A percentile compares a stretch with the other conserved stretches of the same genome.
These are phyloP conservation scores for Aurantiochytrium sp. DNA, from an alignment of 108 stramenopile species.

Conservation along the genomic window DNA sequence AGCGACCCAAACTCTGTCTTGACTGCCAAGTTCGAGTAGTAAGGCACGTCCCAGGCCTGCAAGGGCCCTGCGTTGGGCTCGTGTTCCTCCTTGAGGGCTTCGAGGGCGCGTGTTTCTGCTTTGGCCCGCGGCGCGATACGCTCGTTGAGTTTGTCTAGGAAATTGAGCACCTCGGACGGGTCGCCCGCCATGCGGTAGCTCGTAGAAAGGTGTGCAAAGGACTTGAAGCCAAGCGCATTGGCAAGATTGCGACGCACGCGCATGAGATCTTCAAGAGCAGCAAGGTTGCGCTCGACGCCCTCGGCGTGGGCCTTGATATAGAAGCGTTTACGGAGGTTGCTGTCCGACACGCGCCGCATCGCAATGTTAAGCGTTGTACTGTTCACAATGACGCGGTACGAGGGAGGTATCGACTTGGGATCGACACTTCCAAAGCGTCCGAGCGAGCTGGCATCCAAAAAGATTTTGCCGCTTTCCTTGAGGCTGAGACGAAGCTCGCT, in stretches of 20 bases:
- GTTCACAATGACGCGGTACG: not conserved
- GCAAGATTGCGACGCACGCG: not conserved
- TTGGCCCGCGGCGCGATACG: not conserved
- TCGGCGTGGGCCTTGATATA: not conserved
- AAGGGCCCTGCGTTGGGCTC: conserved; percentile 56
- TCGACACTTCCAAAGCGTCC: not conserved
- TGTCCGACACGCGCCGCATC: not conserved
- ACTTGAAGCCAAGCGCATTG: not conserved
- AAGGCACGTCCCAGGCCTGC: conserved; percentile 79
- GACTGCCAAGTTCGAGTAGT: conserved; percentile 53
- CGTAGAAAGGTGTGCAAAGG: not conserved
- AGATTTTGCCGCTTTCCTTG: conserved; percentile 23
- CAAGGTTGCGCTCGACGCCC: not conserved
- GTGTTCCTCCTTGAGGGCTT: conserved; percentile 24
- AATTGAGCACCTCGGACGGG: conserved; percentile 23
- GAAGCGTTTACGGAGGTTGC: conserved; percentile 3
- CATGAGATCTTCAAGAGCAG: not conserved
- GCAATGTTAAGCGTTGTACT: not conserved
- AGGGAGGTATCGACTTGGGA: not conserved
- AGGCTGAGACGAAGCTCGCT: conserved; percentile 41
- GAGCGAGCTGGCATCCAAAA: not conserved
- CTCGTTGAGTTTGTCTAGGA: not conserved
- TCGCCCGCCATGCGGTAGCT: conserved; percentile 40
- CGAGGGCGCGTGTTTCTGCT: conserved; percentile 30
- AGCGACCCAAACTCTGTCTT: not conserved